Base-by-base conservation (phyloP, 257 asterid species). In the Lycium ferocissimum region DNA sequence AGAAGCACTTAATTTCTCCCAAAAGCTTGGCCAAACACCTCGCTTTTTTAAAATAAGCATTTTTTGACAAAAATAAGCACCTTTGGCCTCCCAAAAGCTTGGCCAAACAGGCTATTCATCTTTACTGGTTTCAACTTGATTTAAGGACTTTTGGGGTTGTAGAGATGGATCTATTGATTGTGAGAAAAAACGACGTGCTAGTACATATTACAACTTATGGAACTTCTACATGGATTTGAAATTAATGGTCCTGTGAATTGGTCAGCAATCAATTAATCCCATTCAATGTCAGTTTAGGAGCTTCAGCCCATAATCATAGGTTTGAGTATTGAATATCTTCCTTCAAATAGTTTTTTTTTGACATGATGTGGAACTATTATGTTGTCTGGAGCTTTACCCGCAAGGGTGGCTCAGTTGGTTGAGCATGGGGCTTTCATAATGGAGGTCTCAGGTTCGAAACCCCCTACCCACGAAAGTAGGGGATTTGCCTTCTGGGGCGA, bases 361-460 rank as follows among this genome's bases (percentile, higher is more conserved):
- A 78, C 33, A 78, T 78, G 82, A 15, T 33, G 82, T 15, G 82
- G 66, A 78, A 78, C 82, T 51, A 8, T 53, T 53, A 53, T 33
- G 49, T 17, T 14, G 15, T 26, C 33, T 53, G 17, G 47, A 53
- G 65, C 65, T n/a, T n/a, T n/a, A n/a, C n/a, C n/a, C n/a, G n/a
- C n/a, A n/a, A n/a, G n/a, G n/a, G n/a, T n/a, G n/a, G n/a, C n/a
- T n/a, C n/a, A n/a, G n/a, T n/a, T n/a, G n/a, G n/a, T n/a, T n/a
- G n/a, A n/a, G n/a, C n/a, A n/a, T n/a, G n/a, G n/a, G n/a, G n/a
- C n/a, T n/a, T n/a, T n/a, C n/a, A n/a, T n/a, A n/a, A n/a, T n/a
- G n/a, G n/a, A n/a, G n/a, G n/a, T n/a, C n/a, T n/a, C n/a, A n/a
- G n/a, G n/a, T n/a, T n/a, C n/a, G n/a, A n/a, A n/a, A n/a, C n/a